Percentiles rank a stretch among this genome's conserved stretches.
phyloP scores from a whole-genome alignment of 2,329 filamentous ascomycete species.

The Clarireedia sp. region DNA sequence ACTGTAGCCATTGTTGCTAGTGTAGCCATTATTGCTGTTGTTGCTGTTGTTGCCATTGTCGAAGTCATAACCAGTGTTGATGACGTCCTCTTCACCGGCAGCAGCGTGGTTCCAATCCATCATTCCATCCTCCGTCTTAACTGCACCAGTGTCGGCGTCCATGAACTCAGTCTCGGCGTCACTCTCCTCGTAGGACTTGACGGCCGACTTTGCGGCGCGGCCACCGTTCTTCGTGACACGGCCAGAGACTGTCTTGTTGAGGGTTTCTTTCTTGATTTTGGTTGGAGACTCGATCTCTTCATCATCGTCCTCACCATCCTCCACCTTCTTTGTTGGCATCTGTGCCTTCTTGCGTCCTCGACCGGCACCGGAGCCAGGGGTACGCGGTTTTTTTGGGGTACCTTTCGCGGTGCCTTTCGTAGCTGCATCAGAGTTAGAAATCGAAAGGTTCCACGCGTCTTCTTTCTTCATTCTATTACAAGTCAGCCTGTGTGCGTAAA shows the following conservation, averaged over 20 bases:
- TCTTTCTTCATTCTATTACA: conserved; percentile 16
- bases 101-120: background rate
- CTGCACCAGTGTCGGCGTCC: background rate
- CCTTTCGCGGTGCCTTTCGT: conserved; percentile 7
- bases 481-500: background rate
- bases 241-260: conserved; percentile 20
- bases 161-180: conserved; percentile 9
- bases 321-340: conserved; percentile 3
- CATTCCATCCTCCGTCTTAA: conserved; percentile 1
- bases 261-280: conserved; percentile 12
- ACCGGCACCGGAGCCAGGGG: background rate
- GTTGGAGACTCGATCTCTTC: conserved; percentile 9
- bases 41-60: background rate
- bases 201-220: background rate
- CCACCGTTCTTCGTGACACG: conserved; percentile 15
- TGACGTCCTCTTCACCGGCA: background rate
- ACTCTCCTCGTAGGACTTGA: background rate
- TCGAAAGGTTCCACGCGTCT: conserved; percentile 15
- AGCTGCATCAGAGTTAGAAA: conserved; percentile 6
- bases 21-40: too few species aligned
- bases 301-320: conserved; percentile 14
- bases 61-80: background rate
- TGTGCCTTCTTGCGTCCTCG: background rate
- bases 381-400: background rate
- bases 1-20: too few species aligned